Conservation (phyloP, 108 stramenopile genomes). For the Skeletonema grethae region DNA sequence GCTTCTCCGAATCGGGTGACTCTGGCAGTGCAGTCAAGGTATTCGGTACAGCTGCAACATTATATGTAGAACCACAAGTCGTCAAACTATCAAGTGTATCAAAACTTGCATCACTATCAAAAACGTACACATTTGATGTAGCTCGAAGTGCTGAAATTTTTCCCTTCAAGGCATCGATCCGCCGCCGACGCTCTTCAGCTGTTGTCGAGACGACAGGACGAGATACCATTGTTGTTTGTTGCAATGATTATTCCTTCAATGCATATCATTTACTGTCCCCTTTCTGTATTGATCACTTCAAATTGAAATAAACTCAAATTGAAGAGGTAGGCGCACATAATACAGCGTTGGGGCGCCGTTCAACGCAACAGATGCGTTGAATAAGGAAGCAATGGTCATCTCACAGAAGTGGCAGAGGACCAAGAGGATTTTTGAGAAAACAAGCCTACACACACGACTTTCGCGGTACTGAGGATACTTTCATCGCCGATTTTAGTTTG, state of each 20-base stretch:
- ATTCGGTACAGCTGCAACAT: background rate
- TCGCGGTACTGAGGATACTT: no score
- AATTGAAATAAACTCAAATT: background rate
- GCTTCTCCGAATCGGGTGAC: background rate
- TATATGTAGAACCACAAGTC: background rate
- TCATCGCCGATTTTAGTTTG: background rate
- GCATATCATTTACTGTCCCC: no score
- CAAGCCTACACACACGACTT: no score
- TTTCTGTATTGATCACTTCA: no score
- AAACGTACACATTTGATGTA: constrained; percentile 28
- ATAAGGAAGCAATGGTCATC: background rate
- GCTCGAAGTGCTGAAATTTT: constrained; percentile 22
- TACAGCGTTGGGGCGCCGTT: background rate
- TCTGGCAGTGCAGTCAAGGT: background rate
- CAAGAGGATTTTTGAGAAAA: background rate
- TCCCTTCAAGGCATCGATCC: constrained; percentile 30
- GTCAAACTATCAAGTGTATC: constrained; percentile 24
- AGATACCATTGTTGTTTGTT: constrained; percentile 12
- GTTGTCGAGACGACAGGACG: background rate
- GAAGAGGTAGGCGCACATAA: background rate
- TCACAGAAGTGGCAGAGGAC: background rate
- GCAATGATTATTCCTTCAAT: background rate
- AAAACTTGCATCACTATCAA: constrained; percentile 16
- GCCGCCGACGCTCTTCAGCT: constrained; percentile 18
- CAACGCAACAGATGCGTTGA: constrained; percentile 2